Evolutionary conservation across 2,329 filamentous ascomycete species (phyloP).

Genomic region (Hyphodiscus sp.): DNA sequence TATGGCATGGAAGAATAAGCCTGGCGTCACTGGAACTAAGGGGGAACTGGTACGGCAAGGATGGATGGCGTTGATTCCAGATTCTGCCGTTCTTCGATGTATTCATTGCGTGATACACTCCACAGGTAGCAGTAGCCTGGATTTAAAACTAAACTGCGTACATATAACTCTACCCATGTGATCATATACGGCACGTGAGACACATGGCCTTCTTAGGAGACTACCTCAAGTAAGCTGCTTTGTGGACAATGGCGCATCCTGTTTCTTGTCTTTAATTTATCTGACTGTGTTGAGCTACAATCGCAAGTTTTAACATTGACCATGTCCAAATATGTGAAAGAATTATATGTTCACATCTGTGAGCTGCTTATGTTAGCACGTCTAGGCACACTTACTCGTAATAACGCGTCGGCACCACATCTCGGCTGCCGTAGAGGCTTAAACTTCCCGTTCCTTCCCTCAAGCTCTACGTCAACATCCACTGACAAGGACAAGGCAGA

Average conservation of each 20-base stretch:
- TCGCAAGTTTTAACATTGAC: neutral
- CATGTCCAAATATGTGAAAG: neutral
- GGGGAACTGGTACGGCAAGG: slow-evolving; percentile 4
- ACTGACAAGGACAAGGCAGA: neutral
- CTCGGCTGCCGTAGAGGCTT: slow-evolving; percentile 1
- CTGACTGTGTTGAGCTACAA: neutral
- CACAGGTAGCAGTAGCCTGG: neutral
- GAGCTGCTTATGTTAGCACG: neutral
- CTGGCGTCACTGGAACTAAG: slow-evolving; percentile 7
- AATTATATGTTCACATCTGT: neutral
- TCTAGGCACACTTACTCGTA: neutral
- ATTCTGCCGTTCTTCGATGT: neutral
- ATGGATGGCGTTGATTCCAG: slow-evolving; percentile 3
- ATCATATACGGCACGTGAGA: neutral
- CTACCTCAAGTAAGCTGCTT: neutral
- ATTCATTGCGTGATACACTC: neutral
- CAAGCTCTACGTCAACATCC: slow-evolving; percentile 1
- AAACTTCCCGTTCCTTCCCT: neutral
- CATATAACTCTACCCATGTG: neutral
- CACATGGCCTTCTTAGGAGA: neutral
- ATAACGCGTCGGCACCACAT: neutral
- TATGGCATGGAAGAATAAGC: slow-evolving; percentile 1
- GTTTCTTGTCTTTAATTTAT: too few relatives aligned
- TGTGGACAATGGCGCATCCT: too few relatives aligned
- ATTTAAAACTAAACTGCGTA: neutral